phyloP scores from a whole-genome alignment of 2,329 filamentous ascomycete species.

The Phialocephala sp. region DNA sequence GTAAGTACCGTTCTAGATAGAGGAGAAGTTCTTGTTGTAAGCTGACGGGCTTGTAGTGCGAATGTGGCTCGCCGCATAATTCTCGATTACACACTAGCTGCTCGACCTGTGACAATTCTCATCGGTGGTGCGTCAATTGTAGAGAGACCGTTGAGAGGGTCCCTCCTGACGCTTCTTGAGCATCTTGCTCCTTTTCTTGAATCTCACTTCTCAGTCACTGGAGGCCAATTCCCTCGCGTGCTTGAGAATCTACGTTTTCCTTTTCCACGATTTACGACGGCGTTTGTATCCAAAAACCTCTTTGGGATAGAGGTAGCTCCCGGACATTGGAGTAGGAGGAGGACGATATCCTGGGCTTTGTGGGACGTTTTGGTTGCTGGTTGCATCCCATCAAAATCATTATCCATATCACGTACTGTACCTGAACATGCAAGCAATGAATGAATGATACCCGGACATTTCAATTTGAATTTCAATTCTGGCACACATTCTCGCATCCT shows the following conservation, averaged over 20 bases:
- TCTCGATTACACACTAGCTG: conserved; percentile 28
- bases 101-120: conserved; percentile 23
- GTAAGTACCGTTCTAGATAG: not conserved
- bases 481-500: not conserved
- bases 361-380: not conserved
- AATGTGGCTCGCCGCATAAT: conserved; percentile 31
- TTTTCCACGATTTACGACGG: not conserved
- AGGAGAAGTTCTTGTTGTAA: too few species aligned
- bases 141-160: not conserved
- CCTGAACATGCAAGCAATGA: not conserved
- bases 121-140: conserved; percentile 31
- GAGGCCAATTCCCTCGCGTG: not conserved
- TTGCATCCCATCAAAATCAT: not conserved
- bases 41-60: conserved; percentile 24
- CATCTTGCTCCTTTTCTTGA: not conserved
- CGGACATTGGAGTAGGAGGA: not conserved
- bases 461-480: not conserved
- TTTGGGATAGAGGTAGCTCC: not conserved
- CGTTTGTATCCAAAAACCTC: not conserved
- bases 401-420: not conserved
- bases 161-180: not conserved
- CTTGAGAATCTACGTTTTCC: not conserved
- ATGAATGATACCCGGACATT: not conserved
- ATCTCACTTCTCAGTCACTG: not conserved
- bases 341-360: not conserved